Percentiles rank a stretch among this genome's conserved stretches.
Conservation (phyloP, 1,284 basidiomycete species). For the Ustilago shanxiensis region DNA sequence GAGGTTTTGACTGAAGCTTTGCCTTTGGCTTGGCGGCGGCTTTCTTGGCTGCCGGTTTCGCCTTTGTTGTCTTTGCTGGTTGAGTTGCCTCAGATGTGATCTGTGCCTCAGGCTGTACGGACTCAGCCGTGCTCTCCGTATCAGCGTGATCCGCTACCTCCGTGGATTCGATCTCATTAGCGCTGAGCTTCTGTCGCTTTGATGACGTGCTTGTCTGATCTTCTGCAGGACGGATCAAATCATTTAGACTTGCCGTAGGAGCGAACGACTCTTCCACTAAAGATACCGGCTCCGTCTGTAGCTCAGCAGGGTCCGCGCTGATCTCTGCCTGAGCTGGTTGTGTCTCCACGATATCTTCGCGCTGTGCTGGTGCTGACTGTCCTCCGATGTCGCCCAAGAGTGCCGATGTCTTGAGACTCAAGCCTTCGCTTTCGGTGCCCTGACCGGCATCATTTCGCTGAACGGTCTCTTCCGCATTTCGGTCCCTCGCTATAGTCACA, state of each 20-base stretch:
- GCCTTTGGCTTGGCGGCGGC: conserved; percentile 8
- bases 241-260: not conserved
- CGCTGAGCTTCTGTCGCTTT: conserved; percentile 20
- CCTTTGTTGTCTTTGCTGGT: not conserved
- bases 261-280: not conserved
- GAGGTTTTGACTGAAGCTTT: not conserved
- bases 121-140: not conserved
- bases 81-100: not conserved
- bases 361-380: not conserved
- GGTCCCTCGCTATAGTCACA: not conserved
- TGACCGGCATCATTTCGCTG: not conserved
- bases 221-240: conserved; percentile 9
- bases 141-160: not conserved
- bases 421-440: not conserved
- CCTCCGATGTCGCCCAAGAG: not conserved
- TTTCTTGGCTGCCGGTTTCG: not conserved
- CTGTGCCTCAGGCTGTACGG: not conserved
- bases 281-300: not conserved
- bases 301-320: not conserved
- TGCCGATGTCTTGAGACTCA: conserved; percentile 4
- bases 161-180: not conserved
- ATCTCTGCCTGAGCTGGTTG: not conserved
- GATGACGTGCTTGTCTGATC: not conserved
- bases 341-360: not conserved
- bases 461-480: not conserved